Evolutionary conservation across 371 early-diverging fungal species (phyloP).

Genomic region (Gilbertella persicaria): DNA sequence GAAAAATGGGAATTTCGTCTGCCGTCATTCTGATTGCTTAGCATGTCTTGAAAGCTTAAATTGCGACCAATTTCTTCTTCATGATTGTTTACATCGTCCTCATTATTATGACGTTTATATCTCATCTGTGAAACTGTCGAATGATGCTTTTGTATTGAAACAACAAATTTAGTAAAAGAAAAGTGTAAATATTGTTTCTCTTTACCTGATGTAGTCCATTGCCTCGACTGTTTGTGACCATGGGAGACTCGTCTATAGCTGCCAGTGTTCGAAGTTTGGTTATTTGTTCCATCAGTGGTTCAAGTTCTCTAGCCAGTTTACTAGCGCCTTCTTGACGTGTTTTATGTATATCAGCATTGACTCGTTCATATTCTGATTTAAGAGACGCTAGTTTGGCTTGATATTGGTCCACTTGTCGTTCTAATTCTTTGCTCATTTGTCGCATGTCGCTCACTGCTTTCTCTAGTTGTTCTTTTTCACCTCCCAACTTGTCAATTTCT

Average conservation of each 20-base stretch:
- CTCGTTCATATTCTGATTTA: constrained; percentile 32
- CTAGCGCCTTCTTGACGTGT: constrained; percentile 19
- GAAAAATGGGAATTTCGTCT: background rate
- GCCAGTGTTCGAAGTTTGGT: constrained; percentile 26
- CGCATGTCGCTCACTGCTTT: constrained; percentile 17
- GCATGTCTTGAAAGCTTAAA: constrained; percentile 7
- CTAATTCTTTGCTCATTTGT: constrained; percentile 20
- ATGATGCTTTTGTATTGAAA: background rate
- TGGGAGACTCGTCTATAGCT: background rate
- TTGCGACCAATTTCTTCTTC: background rate
- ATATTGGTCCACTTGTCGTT: constrained; percentile 26
- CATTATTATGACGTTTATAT: background rate
- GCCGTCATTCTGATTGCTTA: constrained; percentile 10
- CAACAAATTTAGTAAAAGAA: too few species aligned
- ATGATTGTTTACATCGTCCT: background rate
- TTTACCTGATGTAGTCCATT: background rate
- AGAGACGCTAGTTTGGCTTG: constrained; percentile 26
- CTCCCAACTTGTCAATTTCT: constrained; percentile 29
- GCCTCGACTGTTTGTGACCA: background rate
- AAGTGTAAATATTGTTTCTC: too few species aligned
- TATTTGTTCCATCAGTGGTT: constrained; percentile 40
- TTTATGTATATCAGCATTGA: constrained; percentile 19
- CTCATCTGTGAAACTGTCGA: too few species aligned
- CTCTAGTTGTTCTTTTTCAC: constrained; percentile 26
- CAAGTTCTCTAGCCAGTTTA: constrained; percentile 35